Evolutionary conservation across 306 rosid genomes (phyloP), one percentile per base, ranked within the genome.

Genomic region (Medicago ruthenica): DNA sequence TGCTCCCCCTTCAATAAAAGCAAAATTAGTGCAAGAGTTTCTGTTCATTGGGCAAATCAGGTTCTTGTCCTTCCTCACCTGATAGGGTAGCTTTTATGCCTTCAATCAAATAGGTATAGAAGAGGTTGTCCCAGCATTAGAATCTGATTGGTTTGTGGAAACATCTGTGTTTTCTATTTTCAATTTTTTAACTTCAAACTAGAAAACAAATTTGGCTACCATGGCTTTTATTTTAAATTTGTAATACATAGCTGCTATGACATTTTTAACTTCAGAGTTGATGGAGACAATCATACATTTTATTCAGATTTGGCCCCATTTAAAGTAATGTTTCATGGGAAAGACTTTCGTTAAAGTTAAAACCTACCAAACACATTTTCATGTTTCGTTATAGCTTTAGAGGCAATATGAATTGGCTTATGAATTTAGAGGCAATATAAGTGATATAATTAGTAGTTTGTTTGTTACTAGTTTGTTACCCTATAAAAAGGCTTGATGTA

Each of bases 51-150:
- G 24, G 6, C 50, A 78, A 73, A 54, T 55, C 18, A 21, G 10
- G 36, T 47, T 57, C 9, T 41, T 47, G 57, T 24, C 24, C 75
- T 57, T 39, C 47, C 67, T 70, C n/a, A 36, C 77, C 6, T 58
- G 61, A 78, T 84, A 41, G 68, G 18, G 50, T 69, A 67, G 53
- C 36, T 78, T 77, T 77, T 60, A 27, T 69, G 51, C 54, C 48
- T 68, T 69, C 54, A 55, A 55, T 65, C 59, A 44, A 58, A 44
- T 73, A 36, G 8, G 42, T 79, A 45, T 63, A 45, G 31, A 15
- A 40, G 62, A 45, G 59, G 65, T 47, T 77, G 74, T 84, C 75
- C 36, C 41, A 75, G 55, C 48, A 17, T 59, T 10, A 61, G 10
- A 48, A 17, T 12, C 37, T 65, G 69, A 48, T 64, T 16, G 18